Evolutionary conservation across 768 basidiomycete genomes (phyloP).

Genomic region (Tulasnella sp.): DNA sequence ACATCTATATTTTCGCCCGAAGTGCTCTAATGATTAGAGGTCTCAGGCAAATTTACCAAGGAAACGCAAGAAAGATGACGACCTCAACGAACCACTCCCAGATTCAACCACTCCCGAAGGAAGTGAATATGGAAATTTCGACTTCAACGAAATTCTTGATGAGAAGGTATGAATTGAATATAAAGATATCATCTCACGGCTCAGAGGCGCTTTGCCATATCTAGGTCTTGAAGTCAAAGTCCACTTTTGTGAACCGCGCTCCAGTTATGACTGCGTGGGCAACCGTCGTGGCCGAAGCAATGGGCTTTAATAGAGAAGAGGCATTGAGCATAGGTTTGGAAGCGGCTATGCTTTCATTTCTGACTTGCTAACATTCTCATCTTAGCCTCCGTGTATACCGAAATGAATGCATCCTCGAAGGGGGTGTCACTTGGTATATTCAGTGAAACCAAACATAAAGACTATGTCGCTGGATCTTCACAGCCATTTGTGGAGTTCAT

Average conservation of each 20-base stretch:
- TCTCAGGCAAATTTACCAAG: neutral
- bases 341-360: neutral
- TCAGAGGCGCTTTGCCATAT: neutral
- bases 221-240: slow-evolving; percentile 29
- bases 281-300: slow-evolving; percentile 65
- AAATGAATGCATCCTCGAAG: slow-evolving; percentile 79
- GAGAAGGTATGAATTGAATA: slow-evolving; percentile 38
- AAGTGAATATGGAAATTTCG: slow-evolving; percentile 39
- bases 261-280: slow-evolving; percentile 95
- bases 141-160: slow-evolving; percentile 60
- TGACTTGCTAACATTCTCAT: neutral
- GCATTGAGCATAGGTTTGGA: slow-evolving; percentile 74
- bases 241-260: slow-evolving; percentile 71
- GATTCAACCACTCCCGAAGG: slow-evolving; percentile 39
- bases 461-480: slow-evolving; percentile 46
- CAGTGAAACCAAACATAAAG: slow-evolving; percentile 39
- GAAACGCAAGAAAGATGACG: slow-evolving; percentile 36
- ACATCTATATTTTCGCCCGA: no score
- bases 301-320: slow-evolving; percentile 81
- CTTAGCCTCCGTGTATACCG: slow-evolving; percentile 81
- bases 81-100: slow-evolving; percentile 48
- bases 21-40: no score
- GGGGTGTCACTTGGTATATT: slow-evolving; percentile 74
- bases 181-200: neutral
- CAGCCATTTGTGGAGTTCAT: slow-evolving; percentile 83